Evolutionary conservation across 176 grass and related monocot genomes (phyloP).

Genomic region (Musa schizocarpa): DNA sequence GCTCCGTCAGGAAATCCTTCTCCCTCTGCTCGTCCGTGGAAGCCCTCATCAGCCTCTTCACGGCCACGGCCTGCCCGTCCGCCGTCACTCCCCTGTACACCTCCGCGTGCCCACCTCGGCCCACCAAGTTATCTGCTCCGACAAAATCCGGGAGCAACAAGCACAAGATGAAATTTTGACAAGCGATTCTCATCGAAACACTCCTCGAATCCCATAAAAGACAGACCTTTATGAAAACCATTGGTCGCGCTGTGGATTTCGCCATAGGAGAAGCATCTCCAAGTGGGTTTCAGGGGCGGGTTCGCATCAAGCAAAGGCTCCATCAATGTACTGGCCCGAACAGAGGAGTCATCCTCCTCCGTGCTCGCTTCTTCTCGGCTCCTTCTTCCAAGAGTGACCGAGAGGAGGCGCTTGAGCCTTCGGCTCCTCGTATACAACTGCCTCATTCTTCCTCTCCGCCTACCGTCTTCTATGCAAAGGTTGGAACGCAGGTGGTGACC

Average conservation of each 20-base stretch:
- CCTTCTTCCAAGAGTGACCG: constrained; percentile 2
- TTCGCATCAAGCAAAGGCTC: neutral
- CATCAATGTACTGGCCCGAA: neutral
- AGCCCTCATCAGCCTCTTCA: constrained; percentile 22
- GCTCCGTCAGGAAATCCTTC: constrained; percentile 21
- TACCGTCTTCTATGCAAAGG: neutral
- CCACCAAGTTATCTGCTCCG: constrained; percentile 14
- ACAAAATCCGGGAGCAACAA: neutral
- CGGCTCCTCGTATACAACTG: neutral
- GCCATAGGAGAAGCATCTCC: constrained; percentile 22
- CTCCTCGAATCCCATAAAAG: neutral
- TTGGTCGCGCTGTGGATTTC: constrained; percentile 17
- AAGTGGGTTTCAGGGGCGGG: constrained; percentile 1
- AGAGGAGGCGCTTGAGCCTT: constrained; percentile 13
- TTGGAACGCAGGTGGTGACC: neutral
- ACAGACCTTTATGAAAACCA: constrained; percentile 14
- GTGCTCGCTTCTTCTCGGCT: neutral
- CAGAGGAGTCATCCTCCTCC: neutral
- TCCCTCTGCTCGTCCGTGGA: constrained; percentile 16
- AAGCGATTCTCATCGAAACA: neutral
- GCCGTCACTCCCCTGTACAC: constrained; percentile 17
- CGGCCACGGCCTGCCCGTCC: constrained; percentile 14
- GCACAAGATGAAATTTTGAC: constrained; percentile 3
- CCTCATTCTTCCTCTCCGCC: constrained; percentile 3
- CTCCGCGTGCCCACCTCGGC: constrained; percentile 17